These are phyloP conservation scores for Carallia brachiata DNA, from an alignment of 345 rosid species.

Conservation along the genomic window DNA sequence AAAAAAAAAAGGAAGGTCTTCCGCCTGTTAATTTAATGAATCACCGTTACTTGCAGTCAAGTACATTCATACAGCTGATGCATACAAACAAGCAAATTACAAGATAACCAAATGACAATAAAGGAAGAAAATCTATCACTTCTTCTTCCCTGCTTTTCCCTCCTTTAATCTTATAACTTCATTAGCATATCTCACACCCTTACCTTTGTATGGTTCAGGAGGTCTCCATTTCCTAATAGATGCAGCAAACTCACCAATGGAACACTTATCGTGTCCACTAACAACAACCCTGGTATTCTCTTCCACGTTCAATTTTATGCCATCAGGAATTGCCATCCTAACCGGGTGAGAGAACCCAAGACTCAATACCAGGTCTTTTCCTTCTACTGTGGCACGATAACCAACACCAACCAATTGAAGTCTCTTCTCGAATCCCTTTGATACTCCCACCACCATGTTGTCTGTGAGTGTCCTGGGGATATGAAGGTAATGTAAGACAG, in stretches of 20 bases:
- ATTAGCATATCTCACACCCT: slow-evolving; percentile 85
- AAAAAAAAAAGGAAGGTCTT: not conserved
- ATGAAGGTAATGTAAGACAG: no score
- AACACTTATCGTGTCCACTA: slow-evolving; percentile 73
- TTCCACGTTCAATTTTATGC: slow-evolving; percentile 73
- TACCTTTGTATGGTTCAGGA: slow-evolving; percentile 95
- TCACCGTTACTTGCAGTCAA: not conserved
- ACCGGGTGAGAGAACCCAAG: slow-evolving; percentile 96
- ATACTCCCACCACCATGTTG: slow-evolving; percentile 96
- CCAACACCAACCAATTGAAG: slow-evolving; percentile 89
- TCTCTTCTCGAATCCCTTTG: slow-evolving; percentile 94
- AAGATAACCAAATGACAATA: not conserved
- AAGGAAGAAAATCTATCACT: slow-evolving; percentile 33
- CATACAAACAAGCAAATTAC: not conserved
- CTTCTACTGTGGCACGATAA: slow-evolving; percentile 80
- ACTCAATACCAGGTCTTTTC: slow-evolving; percentile 69
- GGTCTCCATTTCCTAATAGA: slow-evolving; percentile 89
- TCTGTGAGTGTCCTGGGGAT: slow-evolving; percentile 72
- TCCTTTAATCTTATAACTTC: slow-evolving; percentile 80
- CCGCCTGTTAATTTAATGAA: not conserved
- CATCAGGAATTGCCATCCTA: slow-evolving; percentile 76
- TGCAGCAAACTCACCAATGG: slow-evolving; percentile 87
- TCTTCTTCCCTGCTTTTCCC: slow-evolving; percentile 97
- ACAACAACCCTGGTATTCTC: slow-evolving; percentile 73
- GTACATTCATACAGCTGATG: not conserved